These are phyloP conservation scores for Soucietia sequanensis DNA, from an alignment of 805 yeast species.

Conservation along the genomic window DNA sequence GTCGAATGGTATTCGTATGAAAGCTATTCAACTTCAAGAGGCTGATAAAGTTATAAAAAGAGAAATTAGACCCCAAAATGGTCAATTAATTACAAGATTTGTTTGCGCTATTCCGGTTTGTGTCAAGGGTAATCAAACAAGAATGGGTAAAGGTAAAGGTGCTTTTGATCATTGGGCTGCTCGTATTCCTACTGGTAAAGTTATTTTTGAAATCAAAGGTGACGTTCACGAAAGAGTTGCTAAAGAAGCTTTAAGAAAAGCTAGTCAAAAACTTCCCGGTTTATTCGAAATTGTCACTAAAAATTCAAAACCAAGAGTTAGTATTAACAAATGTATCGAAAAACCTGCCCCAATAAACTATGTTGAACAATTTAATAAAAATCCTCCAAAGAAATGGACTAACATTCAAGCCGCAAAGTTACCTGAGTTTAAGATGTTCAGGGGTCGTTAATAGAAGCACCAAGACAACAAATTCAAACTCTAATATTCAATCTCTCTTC, in stretches of 20 bases:
- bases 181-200: conserved; percentile 93
- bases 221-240: conserved; percentile 86
- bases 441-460: conserved; percentile 75
- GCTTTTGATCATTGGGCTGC: conserved; percentile 96
- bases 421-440: conserved; percentile 54
- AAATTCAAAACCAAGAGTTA: conserved; percentile 66
- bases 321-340: conserved; percentile 55
- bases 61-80: conserved; percentile 75
- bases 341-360: conserved; percentile 50
- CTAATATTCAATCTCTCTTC: too few relatives aligned
- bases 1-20: conserved; percentile 81
- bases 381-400: conserved; percentile 65
- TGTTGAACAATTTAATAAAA: conserved; percentile 49
- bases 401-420: conserved; percentile 50
- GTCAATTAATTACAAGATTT: conserved; percentile 75
- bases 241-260: conserved; percentile 84
- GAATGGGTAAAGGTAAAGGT: conserved; percentile 99
- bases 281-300: conserved; percentile 77
- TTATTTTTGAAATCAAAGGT: conserved; percentile 82
- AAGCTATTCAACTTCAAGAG: conserved; percentile 85
- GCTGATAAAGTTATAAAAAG: conserved; percentile 87
- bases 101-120: conserved; percentile 88
- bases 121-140: conserved; percentile 95
- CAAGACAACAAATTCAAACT: conserved; percentile 67
- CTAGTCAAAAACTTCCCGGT: conserved; percentile 91